phyloP scores from a whole-genome alignment of 495 filamentous ascomycete genomes.

The Tuber umbilicatum region DNA sequence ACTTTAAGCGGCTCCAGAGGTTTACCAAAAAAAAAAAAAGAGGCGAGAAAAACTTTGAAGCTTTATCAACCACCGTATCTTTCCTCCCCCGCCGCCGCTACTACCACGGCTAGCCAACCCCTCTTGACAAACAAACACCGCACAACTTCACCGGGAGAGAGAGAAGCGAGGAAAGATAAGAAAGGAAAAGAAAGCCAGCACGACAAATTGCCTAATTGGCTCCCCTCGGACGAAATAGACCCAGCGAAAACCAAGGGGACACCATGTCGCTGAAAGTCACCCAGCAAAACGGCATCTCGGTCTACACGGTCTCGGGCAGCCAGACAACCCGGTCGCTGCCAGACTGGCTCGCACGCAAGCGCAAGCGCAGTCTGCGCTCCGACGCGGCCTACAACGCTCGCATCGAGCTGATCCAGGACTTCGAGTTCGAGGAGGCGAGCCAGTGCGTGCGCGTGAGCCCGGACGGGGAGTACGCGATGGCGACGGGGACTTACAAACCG shows the following conservation, averaged over 20 bases:
- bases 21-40: conserved; percentile 15
- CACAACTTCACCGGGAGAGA: background rate
- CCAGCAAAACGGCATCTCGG: conserved; percentile 78
- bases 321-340: conserved; percentile 84
- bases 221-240: background rate
- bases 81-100: background rate
- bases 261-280: conserved; percentile 72
- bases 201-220: background rate
- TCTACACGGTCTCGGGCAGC: conserved; percentile 92
- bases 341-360: conserved; percentile 86
- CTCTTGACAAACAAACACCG: background rate
- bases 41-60: background rate
- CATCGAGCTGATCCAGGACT: conserved; percentile 93
- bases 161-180: background rate
- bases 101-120: background rate
- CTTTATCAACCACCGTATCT: background rate
- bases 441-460: conserved; percentile 83
- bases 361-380: conserved; percentile 88
- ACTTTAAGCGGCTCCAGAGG: conserved; percentile 19
- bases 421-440: conserved; percentile 98
- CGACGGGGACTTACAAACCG: conserved; percentile 86
- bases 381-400: conserved; percentile 89
- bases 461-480: conserved; percentile 98
- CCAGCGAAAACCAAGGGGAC: background rate
- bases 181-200: background rate